Conservation (phyloP, 805 yeast genomes). For the Hanseniaspora taiwanica region DNA sequence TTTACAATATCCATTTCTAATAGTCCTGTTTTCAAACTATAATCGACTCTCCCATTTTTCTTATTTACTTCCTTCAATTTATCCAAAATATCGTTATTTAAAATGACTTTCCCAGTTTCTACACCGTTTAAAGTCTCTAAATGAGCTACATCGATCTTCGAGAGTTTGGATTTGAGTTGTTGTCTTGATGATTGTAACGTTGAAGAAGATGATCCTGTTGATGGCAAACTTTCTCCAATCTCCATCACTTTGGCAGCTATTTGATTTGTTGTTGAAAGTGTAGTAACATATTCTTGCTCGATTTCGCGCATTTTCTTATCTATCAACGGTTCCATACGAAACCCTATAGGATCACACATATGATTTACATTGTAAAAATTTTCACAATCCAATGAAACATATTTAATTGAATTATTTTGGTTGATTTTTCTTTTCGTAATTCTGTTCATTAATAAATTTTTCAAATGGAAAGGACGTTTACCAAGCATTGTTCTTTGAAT, state of each 20-base stretch:
- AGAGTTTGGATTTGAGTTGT: too few relatives aligned
- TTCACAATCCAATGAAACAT: slow-evolving; percentile 36
- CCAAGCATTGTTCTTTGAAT: slow-evolving; percentile 51
- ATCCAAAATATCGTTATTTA: neutral
- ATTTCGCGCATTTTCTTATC: slow-evolving; percentile 13
- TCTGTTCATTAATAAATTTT: too few relatives aligned
- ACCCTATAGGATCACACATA: slow-evolving; percentile 85
- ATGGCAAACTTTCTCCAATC: slow-evolving; percentile 14
- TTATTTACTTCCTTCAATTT: slow-evolving; percentile 16
- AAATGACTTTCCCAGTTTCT: neutral
- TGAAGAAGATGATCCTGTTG: neutral
- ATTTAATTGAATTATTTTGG: slow-evolving; percentile 14
- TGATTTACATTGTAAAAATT: slow-evolving; percentile 77
- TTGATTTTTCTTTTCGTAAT: slow-evolving; percentile 2
- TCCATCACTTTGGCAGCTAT: slow-evolving; percentile 18
- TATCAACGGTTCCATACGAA: slow-evolving; percentile 78
- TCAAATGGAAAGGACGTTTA: slow-evolving; percentile 6
- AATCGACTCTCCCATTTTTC: slow-evolving; percentile 69
- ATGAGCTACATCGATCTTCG: neutral
- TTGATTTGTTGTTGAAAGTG: slow-evolving; percentile 15
- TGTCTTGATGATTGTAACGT: neutral
- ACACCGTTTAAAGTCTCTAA: neutral
- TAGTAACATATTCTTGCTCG: slow-evolving; percentile 17
- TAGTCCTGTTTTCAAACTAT: slow-evolving; percentile 61
- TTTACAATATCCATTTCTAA: slow-evolving; percentile 69